Conservation (phyloP, 2,329 filamentous ascomycete species). For the Xylariaceae sp. region DNA sequence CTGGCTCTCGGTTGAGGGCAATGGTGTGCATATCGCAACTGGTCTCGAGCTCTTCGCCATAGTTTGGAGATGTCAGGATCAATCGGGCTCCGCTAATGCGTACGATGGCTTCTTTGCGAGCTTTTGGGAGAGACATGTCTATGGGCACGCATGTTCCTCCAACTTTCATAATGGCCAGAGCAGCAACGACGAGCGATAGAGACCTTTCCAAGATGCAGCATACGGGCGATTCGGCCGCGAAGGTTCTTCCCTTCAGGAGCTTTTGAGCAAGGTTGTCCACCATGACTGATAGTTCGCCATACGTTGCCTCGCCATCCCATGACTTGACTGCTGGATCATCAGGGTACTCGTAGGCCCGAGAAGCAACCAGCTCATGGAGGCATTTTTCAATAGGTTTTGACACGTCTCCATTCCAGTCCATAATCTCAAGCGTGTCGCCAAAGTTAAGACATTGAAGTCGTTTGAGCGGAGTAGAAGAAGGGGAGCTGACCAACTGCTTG, state of each 20-base stretch:
- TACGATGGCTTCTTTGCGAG: conserved; percentile 3
- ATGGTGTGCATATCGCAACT: no score
- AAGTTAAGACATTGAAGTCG: no score
- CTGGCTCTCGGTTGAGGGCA: no score
- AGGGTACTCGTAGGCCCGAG: conserved; percentile 2
- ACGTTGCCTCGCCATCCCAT: conserved; percentile 8
- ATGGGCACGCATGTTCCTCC: conserved; percentile 27
- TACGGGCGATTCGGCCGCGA: neutral
- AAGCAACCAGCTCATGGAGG: conserved; percentile 12
- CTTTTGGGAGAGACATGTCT: conserved; percentile 29
- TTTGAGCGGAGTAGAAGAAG: no score
- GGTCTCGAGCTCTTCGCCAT: neutral
- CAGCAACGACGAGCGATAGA: conserved; percentile 31
- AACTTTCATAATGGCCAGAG: conserved; percentile 34
- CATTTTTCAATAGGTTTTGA: neutral
- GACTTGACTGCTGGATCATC: conserved; percentile 8
- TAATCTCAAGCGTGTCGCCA: no score
- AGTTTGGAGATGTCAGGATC: neutral
- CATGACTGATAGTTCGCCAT: neutral
- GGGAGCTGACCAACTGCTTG: no score
- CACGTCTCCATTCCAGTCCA: neutral
- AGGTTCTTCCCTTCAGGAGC: neutral
- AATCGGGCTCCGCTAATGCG: no score
- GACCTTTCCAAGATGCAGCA: conserved; percentile 33
- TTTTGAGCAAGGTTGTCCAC: no score